Percentiles rank a stretch among this genome's conserved stretches.
These are phyloP conservation scores for Euryodendron excelsum DNA, from an alignment of 148 eudicot species.

Conservation along the genomic window DNA sequence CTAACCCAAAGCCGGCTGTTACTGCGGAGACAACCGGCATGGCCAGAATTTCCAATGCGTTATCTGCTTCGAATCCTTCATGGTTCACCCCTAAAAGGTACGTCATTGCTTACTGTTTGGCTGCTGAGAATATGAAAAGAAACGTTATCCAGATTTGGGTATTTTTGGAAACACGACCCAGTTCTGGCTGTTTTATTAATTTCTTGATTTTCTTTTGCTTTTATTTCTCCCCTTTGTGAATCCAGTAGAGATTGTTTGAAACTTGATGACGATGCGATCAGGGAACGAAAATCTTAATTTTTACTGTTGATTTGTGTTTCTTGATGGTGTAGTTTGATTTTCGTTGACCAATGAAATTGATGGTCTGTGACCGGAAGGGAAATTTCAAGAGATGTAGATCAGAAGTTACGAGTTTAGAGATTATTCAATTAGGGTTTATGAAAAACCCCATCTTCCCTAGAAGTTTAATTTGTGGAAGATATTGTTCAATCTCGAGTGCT, in stretches of 20 bases:
- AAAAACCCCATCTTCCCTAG: neutral
- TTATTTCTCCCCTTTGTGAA: neutral
- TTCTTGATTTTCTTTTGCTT: neutral
- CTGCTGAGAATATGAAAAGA: neutral
- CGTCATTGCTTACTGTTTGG: conserved; percentile 5
- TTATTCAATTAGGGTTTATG: neutral
- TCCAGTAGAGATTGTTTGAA: neutral
- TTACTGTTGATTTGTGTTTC: neutral
- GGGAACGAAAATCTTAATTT: too few species aligned
- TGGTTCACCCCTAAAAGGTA: conserved; percentile 87
- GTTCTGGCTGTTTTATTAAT: neutral
- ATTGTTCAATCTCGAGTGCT: neutral
- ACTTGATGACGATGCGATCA: neutral
- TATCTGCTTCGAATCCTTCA: conserved; percentile 45
- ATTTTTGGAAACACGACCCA: neutral
- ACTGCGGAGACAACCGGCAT: conserved; percentile 27
- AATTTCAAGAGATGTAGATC: neutral
- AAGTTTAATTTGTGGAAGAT: neutral
- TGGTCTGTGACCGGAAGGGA: neutral
- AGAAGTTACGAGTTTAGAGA: neutral
- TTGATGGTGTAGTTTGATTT: neutral
- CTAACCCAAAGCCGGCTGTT: conserved; percentile 28
- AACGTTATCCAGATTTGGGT: neutral
- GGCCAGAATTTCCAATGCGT: conserved; percentile 21
- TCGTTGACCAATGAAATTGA: neutral